Evolutionary conservation across 2,329 filamentous ascomycete species (phyloP), one percentile per base, ranked within the genome.

Genomic region (Mariannaea sp.): DNA sequence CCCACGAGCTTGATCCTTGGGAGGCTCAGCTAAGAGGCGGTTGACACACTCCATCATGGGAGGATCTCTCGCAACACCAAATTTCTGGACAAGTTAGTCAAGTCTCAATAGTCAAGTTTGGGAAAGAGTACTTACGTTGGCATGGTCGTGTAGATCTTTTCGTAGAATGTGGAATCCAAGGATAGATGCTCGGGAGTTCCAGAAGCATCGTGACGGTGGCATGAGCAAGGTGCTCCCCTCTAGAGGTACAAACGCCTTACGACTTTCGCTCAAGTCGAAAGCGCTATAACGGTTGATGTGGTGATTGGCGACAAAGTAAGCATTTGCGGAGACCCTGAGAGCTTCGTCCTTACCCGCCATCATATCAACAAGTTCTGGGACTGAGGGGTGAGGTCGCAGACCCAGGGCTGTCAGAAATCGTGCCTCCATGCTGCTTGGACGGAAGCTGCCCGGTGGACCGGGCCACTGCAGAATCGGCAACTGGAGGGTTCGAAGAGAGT

Each of bases 381-480:
- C 88, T 3, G 83, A 79, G 1, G 94, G 94, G 65, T 81, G 83
- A 32, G 82, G 77, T 55, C 86, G 85, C 17, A 99, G 76, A 0
- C 94, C 94, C 8, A 99, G 80, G 6, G 75, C 74, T 3, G 79
- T 71, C 6, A 99, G 74, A 58, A 99, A 94, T 33, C 79, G 82
- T 1, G 84, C 91, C 71, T 99, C 94, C 1, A 77, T 72, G 59
- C 85, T 89, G 46, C 71, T 76, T n/a, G 80, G 71, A 41, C 83
- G 80, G 68, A 86, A 90, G 55, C 80, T 83, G 3, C 86, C 81
- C 9, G 78, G 76, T 17, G 77, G 76, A 0, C 82, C 89, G 3
- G 89, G 89, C 92, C 92, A 97, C 67, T 91, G 89, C 35, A 95
- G 72, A 3, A 96, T 79, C 0, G 89, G 89, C 7, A 97, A 72